phyloP scores from a whole-genome alignment of 2,329 filamentous ascomycete species.

The Pseudocercospora crystallina region DNA sequence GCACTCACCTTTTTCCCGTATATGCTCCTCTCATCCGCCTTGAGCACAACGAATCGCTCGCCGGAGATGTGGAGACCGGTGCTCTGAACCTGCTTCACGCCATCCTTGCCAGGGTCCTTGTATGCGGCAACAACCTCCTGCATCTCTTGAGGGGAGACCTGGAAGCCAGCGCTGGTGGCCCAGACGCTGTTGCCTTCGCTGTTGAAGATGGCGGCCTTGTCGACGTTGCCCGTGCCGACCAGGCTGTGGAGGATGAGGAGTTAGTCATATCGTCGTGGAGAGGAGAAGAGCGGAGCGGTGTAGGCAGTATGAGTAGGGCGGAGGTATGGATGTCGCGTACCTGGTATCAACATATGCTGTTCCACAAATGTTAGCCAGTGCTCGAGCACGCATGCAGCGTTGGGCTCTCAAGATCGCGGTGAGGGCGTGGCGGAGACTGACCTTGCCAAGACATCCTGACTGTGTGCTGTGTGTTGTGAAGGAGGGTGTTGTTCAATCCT shows the following conservation, averaged over 20 bases:
- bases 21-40: slow-evolving; percentile 72
- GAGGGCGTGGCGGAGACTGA: slow-evolving; percentile 40
- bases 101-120: slow-evolving; percentile 54
- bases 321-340: slow-evolving; percentile 40
- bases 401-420: not conserved
- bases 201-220: slow-evolving; percentile 84
- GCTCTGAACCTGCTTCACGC: slow-evolving; percentile 65
- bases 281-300: not conserved
- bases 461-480: too few relatives aligned
- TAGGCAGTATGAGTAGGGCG: not conserved
- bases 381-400: slow-evolving; percentile 6
- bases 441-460: slow-evolving; percentile 71
- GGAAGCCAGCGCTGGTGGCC: slow-evolving; percentile 70
- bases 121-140: slow-evolving; percentile 52
- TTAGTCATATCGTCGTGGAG: slow-evolving; percentile 22
- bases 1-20: slow-evolving; percentile 79
- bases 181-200: slow-evolving; percentile 76
- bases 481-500: too few relatives aligned
- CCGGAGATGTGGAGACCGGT: slow-evolving; percentile 75
- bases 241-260: slow-evolving; percentile 57
- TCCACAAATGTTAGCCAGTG: slow-evolving; percentile 13
- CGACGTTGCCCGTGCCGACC: slow-evolving; percentile 73
- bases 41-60: slow-evolving; percentile 75
- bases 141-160: slow-evolving; percentile 64
- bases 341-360: slow-evolving; percentile 63